A percentile compares a stretch with the other conserved stretches of the same genome.
These are phyloP conservation scores for Ogataea neopini DNA, from an alignment of 805 yeast genomes.

Conservation along the genomic window DNA sequence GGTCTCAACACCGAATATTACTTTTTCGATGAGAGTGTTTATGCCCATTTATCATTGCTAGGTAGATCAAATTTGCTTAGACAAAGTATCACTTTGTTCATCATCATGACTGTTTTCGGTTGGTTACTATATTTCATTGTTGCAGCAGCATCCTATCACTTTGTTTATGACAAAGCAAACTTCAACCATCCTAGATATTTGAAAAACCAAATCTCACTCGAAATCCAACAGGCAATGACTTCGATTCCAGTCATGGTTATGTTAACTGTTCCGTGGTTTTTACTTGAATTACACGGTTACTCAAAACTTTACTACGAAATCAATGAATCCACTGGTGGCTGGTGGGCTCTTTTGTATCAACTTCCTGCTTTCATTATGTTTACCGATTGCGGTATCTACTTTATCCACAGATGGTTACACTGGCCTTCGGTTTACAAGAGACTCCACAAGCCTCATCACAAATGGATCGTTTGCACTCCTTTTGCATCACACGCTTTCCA, in stretches of 20 bases:
- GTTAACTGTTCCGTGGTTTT: slow-evolving; percentile 87
- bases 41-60: slow-evolving; percentile 65
- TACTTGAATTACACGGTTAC: slow-evolving; percentile 79
- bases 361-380: slow-evolving; percentile 81
- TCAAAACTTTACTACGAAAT: slow-evolving; percentile 74
- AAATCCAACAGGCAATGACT: slow-evolving; percentile 71
- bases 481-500: slow-evolving; percentile 98
- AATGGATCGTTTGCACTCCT: slow-evolving; percentile 98
- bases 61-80: slow-evolving; percentile 73
- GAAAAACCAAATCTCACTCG: slow-evolving; percentile 88
- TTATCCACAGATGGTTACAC: slow-evolving; percentile 90
- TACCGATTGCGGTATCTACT: slow-evolving; percentile 91
- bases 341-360: slow-evolving; percentile 64
- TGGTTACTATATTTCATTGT: slow-evolving; percentile 75
- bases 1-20: slow-evolving; percentile 47
- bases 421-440: slow-evolving; percentile 86
- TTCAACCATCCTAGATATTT: slow-evolving; percentile 95
- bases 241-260: slow-evolving; percentile 90
- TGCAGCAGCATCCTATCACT: slow-evolving; percentile 74
- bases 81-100: slow-evolving; percentile 64
- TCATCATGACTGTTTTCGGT: slow-evolving; percentile 79
- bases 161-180: slow-evolving; percentile 82
- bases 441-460: slow-evolving; percentile 97
- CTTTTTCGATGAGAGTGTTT: slow-evolving; percentile 55
- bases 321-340: slow-evolving; percentile 64